Base-by-base conservation (phyloP, 2,329 filamentous ascomycete genomes). In the Xylaria sp. region DNA sequence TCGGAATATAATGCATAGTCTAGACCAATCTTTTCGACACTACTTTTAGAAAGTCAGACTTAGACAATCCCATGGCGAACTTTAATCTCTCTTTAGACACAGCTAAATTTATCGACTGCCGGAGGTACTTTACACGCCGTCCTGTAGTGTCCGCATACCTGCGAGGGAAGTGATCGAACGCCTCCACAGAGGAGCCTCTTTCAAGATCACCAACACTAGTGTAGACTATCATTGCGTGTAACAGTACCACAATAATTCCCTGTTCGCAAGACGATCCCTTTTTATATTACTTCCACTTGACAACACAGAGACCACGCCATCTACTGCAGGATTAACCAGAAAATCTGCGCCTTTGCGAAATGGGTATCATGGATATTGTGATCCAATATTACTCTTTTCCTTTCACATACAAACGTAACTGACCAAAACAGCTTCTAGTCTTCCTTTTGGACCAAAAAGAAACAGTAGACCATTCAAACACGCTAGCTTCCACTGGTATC, bases 401-500 rank as follows among this genome's bases (percentile, higher is more conserved):
- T 49, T 33, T 25, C 38, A 45, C 29, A 33, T 42, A 11, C 31
- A 39, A 9, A 61, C 13, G 29, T 36, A 45, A 50, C 49, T 55
- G 13, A 65, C 33, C 42, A 20, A 38, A 65, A 29, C 44, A 42
- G 39, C 42, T 27, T 33, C n/a, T 33, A 57, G 17, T 1, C 29
- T 53, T 53, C 25, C 50, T 44, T 39, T 44, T 36, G 7, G 15
- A n/a, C 17, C 49, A 31, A 45, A 33, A 42, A 22, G 15, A n/a
- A 38, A 38, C 10, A 51, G 57, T 22, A 27, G 25, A 57, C 68
- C 53, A 58, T 25, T 66, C 36, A 70, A 29, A 70, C 66, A 17
- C 62, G 63, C 17, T 63, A 53, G 25, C 47, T 73, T 63, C 60
- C 71, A 63, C 29, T 69, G 5, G 20, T 39, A 58, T 62, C 69